Conservation (phyloP, 129 eudicot species). For the Gnaphalium uliginosum region DNA sequence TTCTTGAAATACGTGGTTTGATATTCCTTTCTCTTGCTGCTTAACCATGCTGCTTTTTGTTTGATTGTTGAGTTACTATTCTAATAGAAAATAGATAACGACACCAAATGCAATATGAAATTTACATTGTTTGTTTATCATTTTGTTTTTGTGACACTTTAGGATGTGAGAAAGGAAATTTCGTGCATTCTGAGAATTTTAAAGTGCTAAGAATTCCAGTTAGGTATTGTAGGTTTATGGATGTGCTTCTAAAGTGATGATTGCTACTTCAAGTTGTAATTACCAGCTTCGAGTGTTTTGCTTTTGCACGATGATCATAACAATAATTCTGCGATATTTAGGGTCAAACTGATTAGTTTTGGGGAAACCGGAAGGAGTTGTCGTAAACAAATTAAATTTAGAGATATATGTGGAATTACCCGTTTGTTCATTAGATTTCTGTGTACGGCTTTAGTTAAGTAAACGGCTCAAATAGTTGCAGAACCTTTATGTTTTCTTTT, state of each 20-base stretch:
- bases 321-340: not conserved
- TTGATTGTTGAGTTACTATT: not conserved
- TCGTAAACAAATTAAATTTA: not conserved
- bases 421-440: not conserved
- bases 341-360: not conserved
- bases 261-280: no score
- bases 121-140: not conserved
- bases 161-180: not conserved
- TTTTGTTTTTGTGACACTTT: not conserved
- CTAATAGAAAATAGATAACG: not conserved
- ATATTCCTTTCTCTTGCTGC: not conserved
- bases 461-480: not conserved
- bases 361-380: not conserved
- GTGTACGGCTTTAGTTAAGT: not conserved
- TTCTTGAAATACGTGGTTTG: slow-evolving; percentile 91
- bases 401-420: not conserved
- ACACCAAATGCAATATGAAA: not conserved
- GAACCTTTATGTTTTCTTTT: not conserved
- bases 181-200: not conserved
- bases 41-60: not conserved
- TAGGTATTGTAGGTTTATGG: not conserved
- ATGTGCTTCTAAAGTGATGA: not conserved
- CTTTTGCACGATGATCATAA: not conserved
- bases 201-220: not conserved
- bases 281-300: not conserved